Base-by-base conservation (phyloP, 176 grass and related monocot genomes). In the Cenchrus purpureus region DNA sequence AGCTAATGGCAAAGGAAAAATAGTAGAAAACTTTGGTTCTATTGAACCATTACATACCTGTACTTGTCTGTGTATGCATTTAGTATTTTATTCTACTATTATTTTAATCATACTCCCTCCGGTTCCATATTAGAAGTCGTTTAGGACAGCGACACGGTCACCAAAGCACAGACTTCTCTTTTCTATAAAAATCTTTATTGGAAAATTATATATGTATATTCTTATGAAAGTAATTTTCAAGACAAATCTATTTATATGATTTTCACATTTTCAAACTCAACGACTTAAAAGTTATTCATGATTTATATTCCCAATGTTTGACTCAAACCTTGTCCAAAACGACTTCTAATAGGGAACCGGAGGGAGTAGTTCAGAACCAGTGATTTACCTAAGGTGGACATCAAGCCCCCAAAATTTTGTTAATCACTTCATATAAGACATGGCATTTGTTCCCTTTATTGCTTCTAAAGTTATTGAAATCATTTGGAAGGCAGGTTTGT, bases 391-490 rank as follows among this genome's bases (percentile, higher is more conserved):
- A 12, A 22, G 40, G 9, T 62, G 49, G 73, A 17, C 56, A 70
- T 49, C 7, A 37, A 50, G 5, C 48, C 43, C 44, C 48, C n/a
- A 65, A 51, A 8, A 20, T 58, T n/a, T 10, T 57, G 8, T 48
- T 57, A 66, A 61, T 19, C 42, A 50, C 44, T 44, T 69, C 71
- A 2, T 9, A 28, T 31, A 29, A 52, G 15, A 65, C 40, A 76
- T n/a, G 31, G 2, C 31, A 54, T 25, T 43, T 45, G 13, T 32
- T 64, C 46, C 32, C 48, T 43, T 80, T 11, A 2, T 22, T 66
- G 46, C 49, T 73, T 66, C 49, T 81, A 48, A 54, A 29, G 4
- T 57, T 22, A 48, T 87, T 72, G 5, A n/a, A 71, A 42, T 25
- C 60, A 16, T 25, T 42, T 40, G 53, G 14, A 48, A 57, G 69